Evolutionary conservation across 2,329 filamentous ascomycete genomes (phyloP).

Genomic region (Curvularia verruculosa): DNA sequence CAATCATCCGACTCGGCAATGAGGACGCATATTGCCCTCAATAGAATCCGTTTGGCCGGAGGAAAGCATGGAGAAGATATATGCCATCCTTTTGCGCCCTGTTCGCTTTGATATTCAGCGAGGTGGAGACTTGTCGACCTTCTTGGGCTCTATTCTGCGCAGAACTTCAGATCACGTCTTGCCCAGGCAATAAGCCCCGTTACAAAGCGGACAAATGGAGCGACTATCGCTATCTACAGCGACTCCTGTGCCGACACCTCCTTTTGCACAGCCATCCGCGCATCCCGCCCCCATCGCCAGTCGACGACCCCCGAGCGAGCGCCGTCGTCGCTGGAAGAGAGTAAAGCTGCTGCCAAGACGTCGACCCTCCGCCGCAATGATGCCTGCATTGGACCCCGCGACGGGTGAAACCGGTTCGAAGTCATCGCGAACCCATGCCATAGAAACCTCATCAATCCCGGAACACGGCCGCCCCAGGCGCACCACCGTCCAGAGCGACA

Average conservation of each 20-base stretch:
- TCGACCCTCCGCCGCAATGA: constrained; percentile 38
- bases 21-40: constrained; percentile 8
- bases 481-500: constrained; percentile 48
- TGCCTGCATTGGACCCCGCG: constrained; percentile 39
- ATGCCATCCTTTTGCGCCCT: constrained; percentile 11
- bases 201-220: constrained; percentile 49
- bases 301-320: constrained; percentile 30
- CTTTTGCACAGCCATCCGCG: constrained; percentile 29
- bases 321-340: constrained; percentile 42
- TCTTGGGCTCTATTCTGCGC: constrained; percentile 48
- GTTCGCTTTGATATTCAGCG: constrained; percentile 10
- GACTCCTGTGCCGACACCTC: constrained; percentile 25
- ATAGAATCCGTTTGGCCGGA: constrained; percentile 28
- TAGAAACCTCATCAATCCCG: constrained; percentile 25
- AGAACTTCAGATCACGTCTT: constrained; percentile 47
- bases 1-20: constrained; percentile 22
- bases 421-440: constrained; percentile 23
- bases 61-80: constrained; percentile 24
- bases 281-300: constrained; percentile 22
- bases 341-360: constrained; percentile 47
- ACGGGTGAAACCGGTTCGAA: constrained; percentile 40
- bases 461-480: constrained; percentile 34
- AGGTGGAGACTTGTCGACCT: constrained; percentile 18
- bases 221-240: constrained; percentile 35
- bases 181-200: constrained; percentile 34